Percentiles rank a stretch among this genome's conserved stretches.
Conservation (phyloP, 2,329 filamentous ascomycete genomes). For the Chaetomiaceae sp. region DNA sequence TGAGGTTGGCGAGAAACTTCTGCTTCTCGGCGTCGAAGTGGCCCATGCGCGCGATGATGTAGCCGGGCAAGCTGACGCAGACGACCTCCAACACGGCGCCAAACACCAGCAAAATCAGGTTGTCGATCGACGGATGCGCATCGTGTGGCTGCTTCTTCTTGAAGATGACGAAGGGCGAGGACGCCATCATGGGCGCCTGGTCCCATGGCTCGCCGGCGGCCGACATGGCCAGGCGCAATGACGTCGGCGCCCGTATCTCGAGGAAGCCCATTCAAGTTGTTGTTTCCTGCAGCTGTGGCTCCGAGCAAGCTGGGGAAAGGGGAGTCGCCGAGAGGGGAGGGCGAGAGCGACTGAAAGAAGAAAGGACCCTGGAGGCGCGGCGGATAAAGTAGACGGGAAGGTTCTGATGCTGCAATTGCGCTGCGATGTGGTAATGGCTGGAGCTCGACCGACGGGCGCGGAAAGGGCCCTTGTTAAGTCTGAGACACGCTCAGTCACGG, state of each 20-base stretch:
- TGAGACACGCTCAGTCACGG: conserved; percentile 1
- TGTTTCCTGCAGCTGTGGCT: neutral
- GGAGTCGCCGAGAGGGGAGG: too few relatives aligned
- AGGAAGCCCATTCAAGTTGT: conserved; percentile 32
- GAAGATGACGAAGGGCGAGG: conserved; percentile 38
- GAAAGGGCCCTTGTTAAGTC: neutral
- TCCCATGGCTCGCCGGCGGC: conserved; percentile 20
- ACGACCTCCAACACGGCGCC: conserved; percentile 93
- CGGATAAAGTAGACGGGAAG: neutral
- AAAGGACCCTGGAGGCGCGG: neutral
- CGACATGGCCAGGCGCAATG: conserved; percentile 36
- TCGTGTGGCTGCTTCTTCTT: conserved; percentile 36
- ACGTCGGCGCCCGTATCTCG: conserved; percentile 35
- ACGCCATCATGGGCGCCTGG: conserved; percentile 23
- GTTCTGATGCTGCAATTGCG: conserved; percentile 1
- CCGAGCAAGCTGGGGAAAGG: too few relatives aligned
- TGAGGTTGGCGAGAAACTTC: conserved; percentile 93
- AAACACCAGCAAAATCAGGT: conserved; percentile 78
- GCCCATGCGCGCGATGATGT: conserved; percentile 81
- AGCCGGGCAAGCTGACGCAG: conserved; percentile 89
- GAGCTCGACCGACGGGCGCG: neutral
- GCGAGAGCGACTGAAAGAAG: neutral
- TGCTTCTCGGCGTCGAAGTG: conserved; percentile 95
- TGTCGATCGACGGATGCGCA: conserved; percentile 58
- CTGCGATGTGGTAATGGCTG: conserved; percentile 6